Evolutionary conservation across 176 grass and related monocot genomes (phyloP), one percentile per base, ranked within the genome.

Genomic region (Olyra latifolia): DNA sequence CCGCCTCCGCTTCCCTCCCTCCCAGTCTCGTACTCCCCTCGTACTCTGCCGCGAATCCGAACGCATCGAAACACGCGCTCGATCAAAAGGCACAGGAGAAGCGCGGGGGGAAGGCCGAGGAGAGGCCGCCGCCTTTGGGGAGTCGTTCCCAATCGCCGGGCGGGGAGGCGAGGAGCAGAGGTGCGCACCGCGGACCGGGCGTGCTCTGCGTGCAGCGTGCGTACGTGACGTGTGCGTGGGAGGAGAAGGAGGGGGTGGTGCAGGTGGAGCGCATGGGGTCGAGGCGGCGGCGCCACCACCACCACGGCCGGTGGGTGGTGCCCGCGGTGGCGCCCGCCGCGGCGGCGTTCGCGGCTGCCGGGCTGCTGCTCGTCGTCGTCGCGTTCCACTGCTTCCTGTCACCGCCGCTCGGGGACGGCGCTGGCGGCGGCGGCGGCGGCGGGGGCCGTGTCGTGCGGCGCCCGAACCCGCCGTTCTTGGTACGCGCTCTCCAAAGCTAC

Each of bases 301-400:
- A 88, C 79, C 90, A 79, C 71, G 72, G 89, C 13, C 54, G 93
- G 84, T 84, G 90, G 58, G 69, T 85, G 75, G 79, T 99, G 29
- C 93, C 93, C 22, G 58, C 86, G 27, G 85, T 93, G 74, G 88
- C 88, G 25, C 75, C 80, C 50, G 79, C 84, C 28, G 76, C 71
- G 50, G 86, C 82, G 52, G 86, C 86, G 38, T 83, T 84, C 80
- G 49, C 58, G 30, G 86, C 90, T 14, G 84, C 96, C 6, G 68
- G 87, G 13, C 44, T 99, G 78, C 72, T 99, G 73, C 35, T 99
- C 56, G 1, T 91, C 79, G 81, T 93, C 46, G 78, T 93, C 74
- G 71, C 88, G 22, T 93, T 83, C 88, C 78, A 89, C 85, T 93
- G 80, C 88, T 41, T 98, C 69, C 84, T 99, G 53, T 94, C 88